Evolutionary conservation across 202 grass and related monocot species (phyloP), one percentile per base, ranked within the genome.

Genomic region (Musa balbisiana): DNA sequence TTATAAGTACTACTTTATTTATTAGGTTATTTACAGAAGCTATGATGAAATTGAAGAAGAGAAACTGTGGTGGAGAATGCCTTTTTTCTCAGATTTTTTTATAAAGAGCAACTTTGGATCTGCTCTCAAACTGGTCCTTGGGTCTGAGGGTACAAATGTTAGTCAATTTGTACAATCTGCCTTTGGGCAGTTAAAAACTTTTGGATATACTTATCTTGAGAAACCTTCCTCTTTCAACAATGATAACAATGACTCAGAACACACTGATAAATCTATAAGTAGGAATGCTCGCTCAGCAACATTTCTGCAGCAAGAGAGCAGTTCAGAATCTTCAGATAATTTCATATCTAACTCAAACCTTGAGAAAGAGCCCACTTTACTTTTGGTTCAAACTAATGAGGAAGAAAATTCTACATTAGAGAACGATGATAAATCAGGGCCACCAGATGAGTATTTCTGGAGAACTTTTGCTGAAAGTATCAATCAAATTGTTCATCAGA

Each of bases 151-250:
- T 85, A 80, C 92, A 86, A 97, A 92, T 77, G 90, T 83, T 55
- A 97, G 87, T 83, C 90, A 92, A 70, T 97, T 97, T 68, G 93
- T 91, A 59, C 76, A 92, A 56, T 92, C 90, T 80, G 86, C 93
- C 72, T 97, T 97, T 74, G 93, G 93, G 65, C 90, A 97, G 70
- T 78, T 97, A 62, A 92, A 82, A 84, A 81, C 82, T 73, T 87
- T 97, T 55, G 87, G 68, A 33, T 84, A 89, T 73, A 81, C 63
- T 15, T 87, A 89, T 53, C 75, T 91, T 85, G 78, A 82, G 80
- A 91, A 87, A 62, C 76, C 86, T 76, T 71, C 63, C 25, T 82
- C 85, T 76, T 85, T 72, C 67, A 73, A 81, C 74, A 83, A 3
- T 83, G 43, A 73, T 84, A 68, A 15, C 79, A 80, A 84, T 63